Base-by-base conservation (phyloP, 2,329 filamentous ascomycete genomes). In the Alternaria triticina region DNA sequence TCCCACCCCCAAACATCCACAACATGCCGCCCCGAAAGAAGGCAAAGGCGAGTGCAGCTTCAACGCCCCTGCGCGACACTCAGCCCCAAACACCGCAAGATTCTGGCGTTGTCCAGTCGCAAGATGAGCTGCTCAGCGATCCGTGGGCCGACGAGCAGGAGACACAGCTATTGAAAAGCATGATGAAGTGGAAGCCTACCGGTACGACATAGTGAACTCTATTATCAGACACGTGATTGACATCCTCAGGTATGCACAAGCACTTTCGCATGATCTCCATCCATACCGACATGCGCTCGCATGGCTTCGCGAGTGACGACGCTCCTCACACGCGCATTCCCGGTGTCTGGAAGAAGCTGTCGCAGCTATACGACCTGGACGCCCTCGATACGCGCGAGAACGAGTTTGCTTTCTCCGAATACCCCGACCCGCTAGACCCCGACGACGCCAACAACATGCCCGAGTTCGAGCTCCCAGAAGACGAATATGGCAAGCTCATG, bases 111-210 rank as follows among this genome's bases (percentile, higher is more conserved):
- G 74, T 79, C 3, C 75, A 79, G 69, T 86, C 89, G 71, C 87
- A 89, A 61, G 88, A 90, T 54, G 73, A 89, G 65, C 75, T 85
- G 5, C 79, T 87, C 52, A 87, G 88, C 60, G 92, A 95, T 68
- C 88, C 90, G 25, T 99, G 96, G 96, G 97, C 94, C 5, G 94
- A 97, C 74, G 95, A 97, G 75, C 96, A 99, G 80, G 91, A 97
- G 70, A 94, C 93, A 1, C 94, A 93, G 44, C 86, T 99, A 1
- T 93, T 97, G 82, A 97, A 97, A 78, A 93, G 90, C 56, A 91
- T 98, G 70, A 94, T 98, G 68, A 88, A 90, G 76, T 97, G 92
- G 91, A 99, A 99, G 78, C 96, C 96, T n/a, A 95, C 95, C 44
- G 95, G 94, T 77, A 47, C 10, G 59, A 3, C 3, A 17, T 20